These are phyloP conservation scores for Discostella stelligera DNA, from an alignment of 352 stramenopile species.

Conservation along the genomic window DNA sequence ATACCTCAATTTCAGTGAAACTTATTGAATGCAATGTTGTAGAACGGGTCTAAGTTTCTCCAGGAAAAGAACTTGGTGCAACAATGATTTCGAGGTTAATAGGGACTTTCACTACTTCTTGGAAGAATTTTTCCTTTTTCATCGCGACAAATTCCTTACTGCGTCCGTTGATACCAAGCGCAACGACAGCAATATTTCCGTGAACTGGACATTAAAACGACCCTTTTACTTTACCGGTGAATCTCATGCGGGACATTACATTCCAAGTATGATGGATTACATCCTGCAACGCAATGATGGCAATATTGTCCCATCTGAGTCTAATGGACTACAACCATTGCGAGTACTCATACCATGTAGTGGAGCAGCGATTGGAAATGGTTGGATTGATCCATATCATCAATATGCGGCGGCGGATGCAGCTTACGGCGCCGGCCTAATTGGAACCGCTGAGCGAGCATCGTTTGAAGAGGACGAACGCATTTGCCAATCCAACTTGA, in stretches of 20 bases:
- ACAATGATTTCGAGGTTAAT: conserved; percentile 82
- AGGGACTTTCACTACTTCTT: conserved; percentile 93
- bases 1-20: not conserved
- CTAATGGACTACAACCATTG: conserved; percentile 25
- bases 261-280: conserved; percentile 91
- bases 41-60: conserved; percentile 86
- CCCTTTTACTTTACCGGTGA: conserved; percentile 94
- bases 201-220: conserved; percentile 63
- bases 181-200: conserved; percentile 14
- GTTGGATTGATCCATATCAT: conserved; percentile 93
- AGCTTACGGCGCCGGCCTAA: conserved; percentile 89
- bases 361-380: conserved; percentile 95
- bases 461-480: conserved; percentile 68
- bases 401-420: conserved; percentile 95
- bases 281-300: conserved; percentile 89
- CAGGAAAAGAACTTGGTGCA: conserved; percentile 73
- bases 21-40: not conserved
- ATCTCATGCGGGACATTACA: conserved; percentile 95
- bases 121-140: conserved; percentile 88
- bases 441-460: conserved; percentile 76
- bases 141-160: conserved; percentile 76
- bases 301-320: conserved; percentile 44
- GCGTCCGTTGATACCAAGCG: conserved; percentile 27
- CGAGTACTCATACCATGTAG: conserved; percentile 74
- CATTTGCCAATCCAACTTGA: conserved; percentile 83